A percentile compares a stretch with the other conserved stretches of the same genome.
phyloP scores from a whole-genome alignment of 2,329 filamentous ascomycete species.

The Claviceps digitariae region DNA sequence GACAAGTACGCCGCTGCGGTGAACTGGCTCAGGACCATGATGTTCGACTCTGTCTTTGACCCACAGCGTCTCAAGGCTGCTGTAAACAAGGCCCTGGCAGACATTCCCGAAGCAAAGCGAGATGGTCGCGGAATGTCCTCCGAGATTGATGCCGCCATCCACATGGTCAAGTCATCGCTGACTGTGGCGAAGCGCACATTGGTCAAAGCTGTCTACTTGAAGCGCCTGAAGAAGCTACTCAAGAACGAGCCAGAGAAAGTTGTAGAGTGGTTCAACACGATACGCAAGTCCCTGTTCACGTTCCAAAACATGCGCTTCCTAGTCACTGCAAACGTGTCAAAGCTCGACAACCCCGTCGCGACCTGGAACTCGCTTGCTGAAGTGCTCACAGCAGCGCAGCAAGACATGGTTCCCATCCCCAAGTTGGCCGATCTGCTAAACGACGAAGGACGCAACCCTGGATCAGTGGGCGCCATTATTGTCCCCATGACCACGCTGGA shows the following conservation, averaged over 20 bases:
- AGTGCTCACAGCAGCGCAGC: slow-evolving; percentile 21
- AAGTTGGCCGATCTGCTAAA: slow-evolving; percentile 60
- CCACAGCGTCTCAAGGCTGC: slow-evolving; percentile 47
- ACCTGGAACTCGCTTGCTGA: slow-evolving; percentile 52
- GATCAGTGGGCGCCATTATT: slow-evolving; percentile 59
- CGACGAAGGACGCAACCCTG: slow-evolving; percentile 59
- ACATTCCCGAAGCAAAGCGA: slow-evolving; percentile 85
- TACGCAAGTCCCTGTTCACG: slow-evolving; percentile 64
- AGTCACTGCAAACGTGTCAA: slow-evolving; percentile 67
- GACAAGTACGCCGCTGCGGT: slow-evolving; percentile 77
- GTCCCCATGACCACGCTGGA: slow-evolving; percentile 88
- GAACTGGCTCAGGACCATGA: slow-evolving; percentile 70
- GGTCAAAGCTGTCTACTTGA: slow-evolving; percentile 77
- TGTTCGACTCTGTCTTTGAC: slow-evolving; percentile 85
- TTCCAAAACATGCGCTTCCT: slow-evolving; percentile 77
- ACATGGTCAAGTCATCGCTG: slow-evolving; percentile 64
- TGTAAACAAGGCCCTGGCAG: slow-evolving; percentile 71
- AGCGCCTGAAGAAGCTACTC: slow-evolving; percentile 69
- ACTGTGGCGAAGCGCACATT: slow-evolving; percentile 67
- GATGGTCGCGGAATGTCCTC: slow-evolving; percentile 57
- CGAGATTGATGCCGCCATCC: slow-evolving; percentile 62
- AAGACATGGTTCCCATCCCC: slow-evolving; percentile 54
- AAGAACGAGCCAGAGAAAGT: slow-evolving; percentile 63
- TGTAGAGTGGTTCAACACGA: slow-evolving; percentile 60
- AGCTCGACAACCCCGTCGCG: slow-evolving; percentile 60